Evolutionary conservation across 2,329 filamentous ascomycete species (phyloP).

Genomic region (Nemania sp.): DNA sequence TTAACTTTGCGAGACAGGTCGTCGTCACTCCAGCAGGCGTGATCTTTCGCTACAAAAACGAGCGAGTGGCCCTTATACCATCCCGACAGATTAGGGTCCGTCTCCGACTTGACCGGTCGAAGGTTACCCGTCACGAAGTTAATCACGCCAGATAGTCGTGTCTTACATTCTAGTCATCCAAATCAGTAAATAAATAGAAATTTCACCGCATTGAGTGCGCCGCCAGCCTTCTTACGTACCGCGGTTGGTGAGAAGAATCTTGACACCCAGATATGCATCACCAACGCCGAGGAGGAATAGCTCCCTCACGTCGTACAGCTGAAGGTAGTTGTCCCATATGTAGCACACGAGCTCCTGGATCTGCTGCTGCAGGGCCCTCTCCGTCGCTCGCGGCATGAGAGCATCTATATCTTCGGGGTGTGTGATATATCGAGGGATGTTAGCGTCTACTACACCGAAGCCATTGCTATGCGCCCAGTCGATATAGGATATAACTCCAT

Average conservation of each 20-base stretch:
- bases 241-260: constrained; percentile 77
- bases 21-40: constrained; percentile 73
- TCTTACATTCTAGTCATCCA: constrained; percentile 58
- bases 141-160: constrained; percentile 70
- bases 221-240: too few relatives aligned
- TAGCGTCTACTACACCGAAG: constrained; percentile 88
- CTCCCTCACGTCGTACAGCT: constrained; percentile 72
- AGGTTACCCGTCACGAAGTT: constrained; percentile 81
- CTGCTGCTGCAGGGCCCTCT: constrained; percentile 57
- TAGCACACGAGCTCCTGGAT: constrained; percentile 79
- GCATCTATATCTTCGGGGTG: constrained; percentile 59
- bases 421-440: constrained; percentile 78
- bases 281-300: constrained; percentile 88
- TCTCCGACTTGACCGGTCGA: constrained; percentile 77
- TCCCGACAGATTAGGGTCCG: constrained; percentile 68
- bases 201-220: too few relatives aligned
- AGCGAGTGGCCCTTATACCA: constrained; percentile 87
- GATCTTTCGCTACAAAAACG: constrained; percentile 75
- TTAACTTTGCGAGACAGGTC: constrained; percentile 62
- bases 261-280: constrained; percentile 82
- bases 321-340: constrained; percentile 96
- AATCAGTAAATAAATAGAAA: too few relatives aligned
- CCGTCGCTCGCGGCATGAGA: constrained; percentile 49
- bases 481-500: constrained; percentile 79
- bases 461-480: constrained; percentile 77